Conservation (phyloP, 2,329 filamentous ascomycete genomes). For the Sodiomyces alkalinus region DNA sequence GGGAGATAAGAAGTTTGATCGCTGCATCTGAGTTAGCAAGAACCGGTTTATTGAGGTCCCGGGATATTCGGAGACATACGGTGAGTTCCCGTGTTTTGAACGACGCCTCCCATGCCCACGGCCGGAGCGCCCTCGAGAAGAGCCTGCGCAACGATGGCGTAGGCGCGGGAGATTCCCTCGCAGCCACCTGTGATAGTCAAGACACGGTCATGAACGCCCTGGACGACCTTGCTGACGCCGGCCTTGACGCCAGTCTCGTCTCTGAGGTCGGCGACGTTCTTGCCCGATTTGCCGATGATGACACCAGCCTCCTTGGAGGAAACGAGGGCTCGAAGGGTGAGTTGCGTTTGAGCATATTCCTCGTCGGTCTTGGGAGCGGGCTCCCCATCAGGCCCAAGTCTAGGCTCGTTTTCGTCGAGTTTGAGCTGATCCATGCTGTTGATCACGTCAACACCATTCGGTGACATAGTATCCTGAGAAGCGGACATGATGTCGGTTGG, state of each 20-base stretch:
- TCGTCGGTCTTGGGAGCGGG: constrained; percentile 83
- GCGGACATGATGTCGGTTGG: constrained; percentile 38
- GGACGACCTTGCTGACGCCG: constrained; percentile 96
- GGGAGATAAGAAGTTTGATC: constrained; percentile 93
- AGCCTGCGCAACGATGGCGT: constrained; percentile 81
- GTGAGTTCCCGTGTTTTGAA: constrained; percentile 80
- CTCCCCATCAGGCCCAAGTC: constrained; percentile 60
- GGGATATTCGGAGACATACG: constrained; percentile 50
- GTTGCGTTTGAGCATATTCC: constrained; percentile 82
- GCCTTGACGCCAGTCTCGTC: constrained; percentile 97
- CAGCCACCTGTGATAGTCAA: constrained; percentile 87
- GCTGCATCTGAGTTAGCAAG: too few species aligned
- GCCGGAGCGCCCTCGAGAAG: constrained; percentile 85
- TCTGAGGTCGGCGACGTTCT: constrained; percentile 93
- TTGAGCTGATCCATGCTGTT: constrained; percentile 52
- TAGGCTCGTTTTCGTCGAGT: constrained; percentile 43
- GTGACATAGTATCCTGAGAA: constrained; percentile 38
- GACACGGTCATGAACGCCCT: constrained; percentile 92
- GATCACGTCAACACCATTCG: constrained; percentile 45
- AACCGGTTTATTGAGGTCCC: not conserved
- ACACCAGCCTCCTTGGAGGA: constrained; percentile 98
- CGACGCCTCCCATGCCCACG: constrained; percentile 88
- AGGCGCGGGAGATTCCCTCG: constrained; percentile 79
- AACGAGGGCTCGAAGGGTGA: constrained; percentile 93
- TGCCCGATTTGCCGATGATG: constrained; percentile 96